phyloP scores from a whole-genome alignment of 2,329 filamentous ascomycete species.

The Fusarium sp. region DNA sequence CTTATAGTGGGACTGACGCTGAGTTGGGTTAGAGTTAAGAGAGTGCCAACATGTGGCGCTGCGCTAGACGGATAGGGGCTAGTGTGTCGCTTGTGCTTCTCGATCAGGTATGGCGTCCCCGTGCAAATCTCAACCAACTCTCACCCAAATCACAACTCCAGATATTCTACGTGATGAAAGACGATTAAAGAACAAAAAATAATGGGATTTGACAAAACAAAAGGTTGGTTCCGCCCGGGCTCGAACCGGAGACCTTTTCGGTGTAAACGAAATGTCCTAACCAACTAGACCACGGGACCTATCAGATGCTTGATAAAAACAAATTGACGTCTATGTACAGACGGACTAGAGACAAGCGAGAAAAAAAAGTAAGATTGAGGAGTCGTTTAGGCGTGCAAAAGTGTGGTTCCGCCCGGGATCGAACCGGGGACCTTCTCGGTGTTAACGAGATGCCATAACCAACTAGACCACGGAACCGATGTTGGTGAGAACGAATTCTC shows the following conservation, averaged over 20 bases:
- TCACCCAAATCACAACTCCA: background rate
- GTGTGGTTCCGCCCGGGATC: conserved; percentile 41
- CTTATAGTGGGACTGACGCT: no score
- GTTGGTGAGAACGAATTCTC: background rate
- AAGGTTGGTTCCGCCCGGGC: conserved; percentile 43
- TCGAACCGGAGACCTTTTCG: conserved; percentile 48
- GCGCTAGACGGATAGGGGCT: no score
- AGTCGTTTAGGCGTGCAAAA: conserved; percentile 9
- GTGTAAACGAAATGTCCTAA: conserved; percentile 47
- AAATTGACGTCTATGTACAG: background rate
- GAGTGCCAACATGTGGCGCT: no score
- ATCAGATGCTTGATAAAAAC: background rate
- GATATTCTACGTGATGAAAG: no score
- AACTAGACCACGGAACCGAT: conserved; percentile 45
- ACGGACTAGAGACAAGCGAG: no score
- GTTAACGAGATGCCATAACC: conserved; percentile 46
- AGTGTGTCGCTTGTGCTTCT: fast-evolving
- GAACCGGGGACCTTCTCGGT: conserved; percentile 46
- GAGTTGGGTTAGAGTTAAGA: no score
- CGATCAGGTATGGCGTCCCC: no score
- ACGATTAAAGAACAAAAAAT: no score
- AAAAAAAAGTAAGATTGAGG: no score
- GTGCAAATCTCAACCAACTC: no score
- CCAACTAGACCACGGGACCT: conserved; percentile 47
- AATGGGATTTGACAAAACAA: background rate